Conservation (phyloP, 2,329 filamentous ascomycete species). For the Didymella arachidicola region DNA sequence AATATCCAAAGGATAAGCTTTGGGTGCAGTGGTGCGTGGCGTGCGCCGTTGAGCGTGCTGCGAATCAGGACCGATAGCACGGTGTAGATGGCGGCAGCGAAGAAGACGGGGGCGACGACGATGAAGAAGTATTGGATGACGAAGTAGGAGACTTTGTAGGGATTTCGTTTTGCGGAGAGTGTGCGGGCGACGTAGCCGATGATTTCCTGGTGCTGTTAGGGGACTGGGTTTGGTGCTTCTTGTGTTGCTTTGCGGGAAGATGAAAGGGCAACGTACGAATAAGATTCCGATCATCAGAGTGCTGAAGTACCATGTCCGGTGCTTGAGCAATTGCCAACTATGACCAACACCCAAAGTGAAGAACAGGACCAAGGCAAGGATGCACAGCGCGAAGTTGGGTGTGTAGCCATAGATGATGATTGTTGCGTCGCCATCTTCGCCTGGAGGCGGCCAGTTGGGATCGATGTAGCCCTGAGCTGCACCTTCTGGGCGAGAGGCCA, state of each 20-base stretch:
- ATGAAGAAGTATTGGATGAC: conserved; percentile 69
- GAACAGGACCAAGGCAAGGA: conserved; percentile 54
- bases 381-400: conserved; percentile 51
- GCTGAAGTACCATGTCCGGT: conserved; percentile 55
- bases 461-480: conserved; percentile 55
- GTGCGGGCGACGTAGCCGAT: conserved; percentile 57
- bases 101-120: conserved; percentile 66
- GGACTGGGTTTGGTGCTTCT: too few relatives aligned
- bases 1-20: conserved; percentile 62
- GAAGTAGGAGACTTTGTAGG: conserved; percentile 64
- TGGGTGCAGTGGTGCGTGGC: conserved; percentile 57
- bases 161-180: conserved; percentile 54
- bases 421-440: conserved; percentile 55
- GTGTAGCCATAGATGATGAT: conserved; percentile 51
- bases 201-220: conserved; percentile 27
- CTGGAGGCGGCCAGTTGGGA: conserved; percentile 61
- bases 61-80: conserved; percentile 61
- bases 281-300: conserved; percentile 54
- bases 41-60: conserved; percentile 41
- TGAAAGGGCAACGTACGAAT: conserved; percentile 29
- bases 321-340: conserved; percentile 53
- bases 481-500: conserved; percentile 12
- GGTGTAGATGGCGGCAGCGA: conserved; percentile 65
- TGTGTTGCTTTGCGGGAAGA: too few relatives aligned
- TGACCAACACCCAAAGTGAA: conserved; percentile 52